These are phyloP conservation scores for Carex arenaria DNA, from an alignment of 202 grass and related monocot species.

Conservation along the genomic window DNA sequence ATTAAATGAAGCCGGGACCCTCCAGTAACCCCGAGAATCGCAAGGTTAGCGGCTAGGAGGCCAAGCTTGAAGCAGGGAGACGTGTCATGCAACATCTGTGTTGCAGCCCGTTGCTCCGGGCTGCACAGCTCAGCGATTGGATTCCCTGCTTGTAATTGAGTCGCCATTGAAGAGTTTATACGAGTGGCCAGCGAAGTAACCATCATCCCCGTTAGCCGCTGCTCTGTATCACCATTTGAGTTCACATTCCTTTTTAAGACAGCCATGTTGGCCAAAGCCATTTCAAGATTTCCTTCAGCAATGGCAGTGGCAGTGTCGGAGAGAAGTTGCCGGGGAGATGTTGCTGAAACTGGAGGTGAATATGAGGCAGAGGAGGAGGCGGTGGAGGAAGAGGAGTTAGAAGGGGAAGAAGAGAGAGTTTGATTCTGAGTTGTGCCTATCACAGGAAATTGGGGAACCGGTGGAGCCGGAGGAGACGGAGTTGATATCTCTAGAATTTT, in stretches of 20 bases:
- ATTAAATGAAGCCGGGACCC: conserved; percentile 53
- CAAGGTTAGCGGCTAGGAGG: conserved; percentile 52
- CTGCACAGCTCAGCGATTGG: conserved; percentile 41
- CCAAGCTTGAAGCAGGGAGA: conserved; percentile 80
- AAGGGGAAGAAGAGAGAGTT: conserved; percentile 54
- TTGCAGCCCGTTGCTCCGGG: conserved; percentile 31
- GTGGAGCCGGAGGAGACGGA: conserved; percentile 16
- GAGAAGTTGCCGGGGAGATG: conserved; percentile 49
- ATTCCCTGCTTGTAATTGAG: conserved; percentile 7
- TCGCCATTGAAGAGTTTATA: conserved; percentile 19
- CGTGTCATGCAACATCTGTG: conserved; percentile 43
- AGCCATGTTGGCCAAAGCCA: conserved; percentile 37
- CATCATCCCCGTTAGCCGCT: conserved; percentile 77
- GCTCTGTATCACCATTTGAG: conserved; percentile 65
- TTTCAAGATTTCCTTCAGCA: conserved; percentile 51
- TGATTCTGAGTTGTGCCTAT: conserved; percentile 21
- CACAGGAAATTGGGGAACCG: conserved; percentile 4
- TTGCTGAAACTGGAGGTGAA: conserved; percentile 43
- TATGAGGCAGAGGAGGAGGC: conserved; percentile 64
- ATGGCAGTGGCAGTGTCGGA: conserved; percentile 53
- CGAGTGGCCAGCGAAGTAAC: conserved; percentile 41
- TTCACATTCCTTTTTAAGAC: conserved; percentile 40
- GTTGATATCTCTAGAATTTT: conserved; percentile 44
- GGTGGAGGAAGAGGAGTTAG: conserved; percentile 73
- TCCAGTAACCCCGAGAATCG: conserved; percentile 43